Evolutionary conservation across 371 early-diverging fungal genomes (phyloP).

Genomic region (Coemansia sp.): DNA sequence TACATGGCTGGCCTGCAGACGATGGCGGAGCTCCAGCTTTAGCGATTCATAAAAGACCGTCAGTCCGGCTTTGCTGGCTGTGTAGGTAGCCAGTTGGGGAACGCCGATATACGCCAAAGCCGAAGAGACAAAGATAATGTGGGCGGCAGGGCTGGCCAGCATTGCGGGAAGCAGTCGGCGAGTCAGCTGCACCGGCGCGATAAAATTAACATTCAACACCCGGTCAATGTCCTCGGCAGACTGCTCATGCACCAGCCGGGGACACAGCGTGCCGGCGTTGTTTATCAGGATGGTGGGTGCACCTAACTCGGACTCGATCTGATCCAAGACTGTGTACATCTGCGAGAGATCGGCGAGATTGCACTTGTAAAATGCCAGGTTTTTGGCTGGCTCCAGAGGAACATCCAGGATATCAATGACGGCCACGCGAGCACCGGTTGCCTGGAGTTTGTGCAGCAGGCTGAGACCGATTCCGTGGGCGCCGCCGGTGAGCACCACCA

Average conservation of each 20-base stretch:
- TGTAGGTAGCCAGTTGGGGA: constrained; percentile 43
- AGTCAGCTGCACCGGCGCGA: constrained; percentile 45
- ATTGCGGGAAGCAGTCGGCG: constrained; percentile 34
- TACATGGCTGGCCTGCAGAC: constrained; percentile 5
- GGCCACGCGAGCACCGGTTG: constrained; percentile 25
- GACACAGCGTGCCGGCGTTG: constrained; percentile 48
- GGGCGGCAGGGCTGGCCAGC: constrained; percentile 23
- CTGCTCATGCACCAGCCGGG: constrained; percentile 30
- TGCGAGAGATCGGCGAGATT: constrained; percentile 24
- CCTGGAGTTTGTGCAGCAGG: constrained; percentile 14
- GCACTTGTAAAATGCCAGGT: constrained; percentile 23
- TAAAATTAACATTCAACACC: constrained; percentile 33
- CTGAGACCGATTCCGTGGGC: constrained; percentile 45
- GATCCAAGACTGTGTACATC: constrained; percentile 6
- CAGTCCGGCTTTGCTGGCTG: constrained; percentile 44
- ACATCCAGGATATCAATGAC: constrained; percentile 32
- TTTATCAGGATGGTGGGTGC: constrained; percentile 46
- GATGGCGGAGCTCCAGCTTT: constrained; percentile 28
- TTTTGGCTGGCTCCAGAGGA: constrained; percentile 4
- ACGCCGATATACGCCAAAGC: constrained; percentile 29
- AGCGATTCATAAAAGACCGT: constrained; percentile 40
- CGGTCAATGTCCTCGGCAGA: constrained; percentile 26
- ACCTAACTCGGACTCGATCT: constrained; percentile 26
- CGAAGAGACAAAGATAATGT: constrained; percentile 38
- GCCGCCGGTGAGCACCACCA: constrained; percentile 43